Evolutionary conservation across 192 early-diverging fungal species (phyloP).

Genomic region (Endogone sp.): DNA sequence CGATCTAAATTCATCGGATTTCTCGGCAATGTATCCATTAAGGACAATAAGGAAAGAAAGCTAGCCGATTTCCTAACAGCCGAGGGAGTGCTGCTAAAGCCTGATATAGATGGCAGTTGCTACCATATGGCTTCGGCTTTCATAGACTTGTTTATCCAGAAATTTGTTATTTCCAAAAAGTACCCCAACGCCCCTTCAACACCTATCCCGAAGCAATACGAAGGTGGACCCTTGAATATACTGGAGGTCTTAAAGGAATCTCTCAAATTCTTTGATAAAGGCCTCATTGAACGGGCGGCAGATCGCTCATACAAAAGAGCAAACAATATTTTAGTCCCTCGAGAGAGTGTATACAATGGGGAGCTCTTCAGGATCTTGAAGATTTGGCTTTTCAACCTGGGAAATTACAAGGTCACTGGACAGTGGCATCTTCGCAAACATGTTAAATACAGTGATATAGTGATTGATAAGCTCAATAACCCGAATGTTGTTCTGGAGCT

Average conservation of each 20-base stretch:
- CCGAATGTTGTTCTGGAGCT: constrained; percentile 16
- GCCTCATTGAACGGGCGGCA: constrained; percentile 6
- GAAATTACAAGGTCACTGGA: constrained; percentile 11
- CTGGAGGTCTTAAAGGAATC: constrained; percentile 16
- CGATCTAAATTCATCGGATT: constrained; percentile 11
- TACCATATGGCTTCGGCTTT: constrained; percentile 12
- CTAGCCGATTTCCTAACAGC: constrained; percentile 5
- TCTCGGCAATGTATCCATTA: constrained; percentile 2
- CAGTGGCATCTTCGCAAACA: constrained; percentile 19
- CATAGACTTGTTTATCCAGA: constrained; percentile 6
- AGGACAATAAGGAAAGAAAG: constrained; percentile 1
- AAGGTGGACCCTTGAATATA: constrained; percentile 11
- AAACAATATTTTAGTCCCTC: constrained; percentile 10
- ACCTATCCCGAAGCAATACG: constrained; percentile 10
- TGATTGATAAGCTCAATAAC: not conserved
- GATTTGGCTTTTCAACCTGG: constrained; percentile 11
- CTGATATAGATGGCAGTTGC: not conserved
- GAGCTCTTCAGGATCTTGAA: constrained; percentile 19
- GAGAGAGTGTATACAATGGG: constrained; percentile 23
- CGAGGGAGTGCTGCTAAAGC: constrained; percentile 9
- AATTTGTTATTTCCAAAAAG: constrained; percentile 3
- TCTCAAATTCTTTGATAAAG: constrained; percentile 21
- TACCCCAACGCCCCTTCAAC: constrained; percentile 1
- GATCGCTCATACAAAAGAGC: constrained; percentile 12
- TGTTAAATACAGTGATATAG: constrained; percentile 16